Evolutionary conservation across 129 eudicot genomes (phyloP).

Genomic region (Flaveria linearis): DNA sequence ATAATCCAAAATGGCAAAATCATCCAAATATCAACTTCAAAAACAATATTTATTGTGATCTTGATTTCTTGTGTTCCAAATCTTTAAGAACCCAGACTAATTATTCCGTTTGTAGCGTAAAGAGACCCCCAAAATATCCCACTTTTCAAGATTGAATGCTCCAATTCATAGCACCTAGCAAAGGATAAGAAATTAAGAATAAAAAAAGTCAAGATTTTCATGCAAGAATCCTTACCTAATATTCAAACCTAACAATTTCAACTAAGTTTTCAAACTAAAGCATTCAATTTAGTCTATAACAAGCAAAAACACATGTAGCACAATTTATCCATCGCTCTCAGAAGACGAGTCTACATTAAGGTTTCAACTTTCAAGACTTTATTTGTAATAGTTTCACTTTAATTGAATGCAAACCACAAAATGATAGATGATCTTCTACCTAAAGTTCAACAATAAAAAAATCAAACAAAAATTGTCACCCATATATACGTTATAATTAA

Average conservation of each 20-base stretch:
- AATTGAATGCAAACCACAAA: neutral
- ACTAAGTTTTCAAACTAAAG: slow-evolving; percentile 33
- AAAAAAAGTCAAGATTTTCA: slow-evolving; percentile 37
- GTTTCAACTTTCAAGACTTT: slow-evolving; percentile 22
- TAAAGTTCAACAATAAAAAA: slow-evolving; percentile 22
- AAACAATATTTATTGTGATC: slow-evolving; percentile 19
- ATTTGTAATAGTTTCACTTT: neutral
- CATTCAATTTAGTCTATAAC: slow-evolving; percentile 28
- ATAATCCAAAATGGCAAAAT: slow-evolving; percentile 6
- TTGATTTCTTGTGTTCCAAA: slow-evolving; percentile 22
- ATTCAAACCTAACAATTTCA: slow-evolving; percentile 24
- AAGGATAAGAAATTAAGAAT: slow-evolving; percentile 20
- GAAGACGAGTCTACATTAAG: slow-evolving; percentile 17
- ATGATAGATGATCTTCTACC: slow-evolving; percentile 26
- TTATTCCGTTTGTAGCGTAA: slow-evolving; percentile 13
- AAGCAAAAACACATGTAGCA: slow-evolving; percentile 30
- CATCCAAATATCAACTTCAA: neutral
- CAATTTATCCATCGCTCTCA: slow-evolving; percentile 7
- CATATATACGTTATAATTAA: slow-evolving; percentile 14
- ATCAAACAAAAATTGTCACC: neutral
- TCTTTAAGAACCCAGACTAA: slow-evolving; percentile 24
- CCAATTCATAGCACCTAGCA: slow-evolving; percentile 33
- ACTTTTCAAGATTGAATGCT: slow-evolving; percentile 17
- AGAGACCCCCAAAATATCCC: slow-evolving; percentile 32
- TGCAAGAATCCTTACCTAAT: slow-evolving; percentile 38